These are phyloP conservation scores for Termitomyces sp. DNA, from an alignment of 768 basidiomycete species.

Conservation along the genomic window DNA sequence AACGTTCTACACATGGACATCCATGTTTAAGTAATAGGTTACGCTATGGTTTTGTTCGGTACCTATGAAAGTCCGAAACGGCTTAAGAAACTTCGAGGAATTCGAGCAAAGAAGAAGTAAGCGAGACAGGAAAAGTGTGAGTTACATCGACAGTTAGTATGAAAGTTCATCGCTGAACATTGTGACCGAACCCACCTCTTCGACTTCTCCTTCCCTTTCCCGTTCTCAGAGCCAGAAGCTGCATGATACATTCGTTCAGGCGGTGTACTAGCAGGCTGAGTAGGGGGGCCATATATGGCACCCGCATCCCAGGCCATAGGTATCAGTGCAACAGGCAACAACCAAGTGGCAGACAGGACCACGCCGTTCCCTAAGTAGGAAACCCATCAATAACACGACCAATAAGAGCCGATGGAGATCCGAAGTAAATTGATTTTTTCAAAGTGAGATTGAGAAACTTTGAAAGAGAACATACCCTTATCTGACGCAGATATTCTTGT, in stretches of 20 bases:
- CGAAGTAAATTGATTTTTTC: neutral
- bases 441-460: too few relatives aligned
- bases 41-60: neutral
- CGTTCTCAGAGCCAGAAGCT: neutral
- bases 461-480: conserved; percentile 41
- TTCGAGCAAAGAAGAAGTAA: neutral
- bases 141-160: neutral
- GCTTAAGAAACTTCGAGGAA: neutral
- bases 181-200: conserved; percentile 4
- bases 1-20: neutral
- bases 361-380: conserved; percentile 58
- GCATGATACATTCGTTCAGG: neutral
- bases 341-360: conserved; percentile 79
- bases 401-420: neutral
- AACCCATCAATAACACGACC: neutral
- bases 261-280: conserved; percentile 3
- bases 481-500: conserved; percentile 58
- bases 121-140: neutral
- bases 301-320: conserved; percentile 71
- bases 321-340: conserved; percentile 69
- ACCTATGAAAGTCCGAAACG: conserved; percentile 1
- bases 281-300: conserved; percentile 27
- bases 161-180: neutral
- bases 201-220: conserved; percentile 3
- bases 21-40: neutral